Percentiles rank a stretch among this genome's conserved stretches.
These are phyloP conservation scores for Aspergillus viridinutans DNA, from an alignment of 2,329 filamentous ascomycete genomes.

Conservation along the genomic window DNA sequence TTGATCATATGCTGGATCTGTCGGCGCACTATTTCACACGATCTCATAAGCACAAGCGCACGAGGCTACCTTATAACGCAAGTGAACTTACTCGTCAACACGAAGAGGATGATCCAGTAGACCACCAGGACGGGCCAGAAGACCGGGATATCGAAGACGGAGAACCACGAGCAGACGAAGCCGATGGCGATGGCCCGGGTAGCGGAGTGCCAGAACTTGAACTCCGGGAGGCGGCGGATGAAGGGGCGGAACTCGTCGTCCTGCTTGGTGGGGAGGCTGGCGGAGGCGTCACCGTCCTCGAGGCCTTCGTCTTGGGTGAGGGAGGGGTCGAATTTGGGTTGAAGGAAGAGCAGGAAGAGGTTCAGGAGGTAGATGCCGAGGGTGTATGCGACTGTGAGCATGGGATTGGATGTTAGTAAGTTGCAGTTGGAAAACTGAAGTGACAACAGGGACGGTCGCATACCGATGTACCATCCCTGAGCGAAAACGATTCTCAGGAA, in stretches of 20 bases:
- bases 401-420: background rate
- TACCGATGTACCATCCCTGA: slow-evolving; percentile 99
- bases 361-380: slow-evolving; percentile 98
- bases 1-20: slow-evolving; percentile 99
- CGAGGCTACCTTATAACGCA: background rate
- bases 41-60: background rate
- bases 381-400: slow-evolving; percentile 76
- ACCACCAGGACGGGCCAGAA: slow-evolving; percentile 99
- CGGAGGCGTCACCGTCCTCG: slow-evolving; percentile 80
- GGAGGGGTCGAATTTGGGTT: slow-evolving; percentile 97
- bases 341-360: slow-evolving; percentile 96
- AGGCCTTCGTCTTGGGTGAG: slow-evolving; percentile 93
- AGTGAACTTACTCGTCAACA: slow-evolving; percentile 76
- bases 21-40: slow-evolving; percentile 69
- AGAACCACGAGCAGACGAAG: slow-evolving; percentile 87
- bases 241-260: slow-evolving; percentile 98
- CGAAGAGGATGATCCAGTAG: slow-evolving; percentile 97
- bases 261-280: slow-evolving; percentile 79
- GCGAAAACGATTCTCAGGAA: slow-evolving; percentile 84
- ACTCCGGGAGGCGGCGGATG: slow-evolving; percentile 91
- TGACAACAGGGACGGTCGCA: slow-evolving; percentile 14
- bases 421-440: background rate
- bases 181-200: slow-evolving; percentile 79
- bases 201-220: slow-evolving; percentile 99
- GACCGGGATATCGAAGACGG: slow-evolving; percentile 92